Evolutionary conservation across 2,329 filamentous ascomycete species (phyloP).

Genomic region (Monilinia vaccinii-corymbosi): DNA sequence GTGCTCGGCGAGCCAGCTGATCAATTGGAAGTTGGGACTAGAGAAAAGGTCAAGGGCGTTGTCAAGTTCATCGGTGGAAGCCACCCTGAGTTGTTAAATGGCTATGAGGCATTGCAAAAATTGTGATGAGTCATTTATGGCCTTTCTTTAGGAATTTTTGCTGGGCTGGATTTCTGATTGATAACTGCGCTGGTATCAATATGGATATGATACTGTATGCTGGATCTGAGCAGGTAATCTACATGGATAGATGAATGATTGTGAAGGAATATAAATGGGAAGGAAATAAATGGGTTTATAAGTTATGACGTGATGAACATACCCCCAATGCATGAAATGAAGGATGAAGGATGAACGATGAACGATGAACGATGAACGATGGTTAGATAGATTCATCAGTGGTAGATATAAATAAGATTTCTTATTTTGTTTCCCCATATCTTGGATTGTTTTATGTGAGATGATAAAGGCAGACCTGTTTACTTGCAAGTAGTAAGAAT

Average conservation of each 20-base stretch:
- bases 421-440: neutral
- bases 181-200: neutral
- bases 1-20: conserved; percentile 64
- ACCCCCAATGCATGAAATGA: conserved; percentile 1
- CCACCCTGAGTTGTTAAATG: conserved; percentile 23
- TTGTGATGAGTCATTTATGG: neutral
- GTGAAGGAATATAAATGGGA: neutral
- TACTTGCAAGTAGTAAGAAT: too few relatives aligned
- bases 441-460: too few relatives aligned
- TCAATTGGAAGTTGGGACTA: conserved; percentile 65
- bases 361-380: neutral
- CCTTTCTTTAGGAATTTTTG: conserved; percentile 2
- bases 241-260: neutral
- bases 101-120: conserved; percentile 19
- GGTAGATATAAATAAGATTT: neutral
- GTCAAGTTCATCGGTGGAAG: conserved; percentile 36
- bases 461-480: too few relatives aligned
- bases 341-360: conserved; percentile 1
- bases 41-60: conserved; percentile 55
- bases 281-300: conserved; percentile 3
- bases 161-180: neutral
- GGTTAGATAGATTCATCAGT: neutral
- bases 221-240: neutral
- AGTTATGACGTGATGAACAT: conserved; percentile 5
- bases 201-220: neutral